Evolutionary conservation across 1,284 basidiomycete genomes (phyloP).

Genomic region (Cerioporus squamosus): DNA sequence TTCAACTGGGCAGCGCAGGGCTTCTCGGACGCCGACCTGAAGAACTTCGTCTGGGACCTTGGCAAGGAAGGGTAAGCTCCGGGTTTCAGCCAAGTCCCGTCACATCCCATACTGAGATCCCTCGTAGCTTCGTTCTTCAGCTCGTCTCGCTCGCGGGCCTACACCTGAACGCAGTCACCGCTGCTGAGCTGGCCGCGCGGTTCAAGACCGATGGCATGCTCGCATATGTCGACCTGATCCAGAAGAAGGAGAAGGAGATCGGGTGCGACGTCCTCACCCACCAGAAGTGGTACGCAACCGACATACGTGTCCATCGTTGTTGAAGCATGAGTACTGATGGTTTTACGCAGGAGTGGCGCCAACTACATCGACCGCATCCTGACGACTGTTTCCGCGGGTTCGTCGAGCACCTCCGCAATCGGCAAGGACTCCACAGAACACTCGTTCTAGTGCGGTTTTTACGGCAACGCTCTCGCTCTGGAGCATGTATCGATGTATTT

Average conservation of each 20-base stretch:
- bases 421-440: constrained; percentile 90
- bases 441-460: constrained; percentile 51
- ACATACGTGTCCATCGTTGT: not conserved
- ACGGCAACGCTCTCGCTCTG: not conserved
- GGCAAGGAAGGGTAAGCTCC: constrained; percentile 80
- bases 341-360: constrained; percentile 72
- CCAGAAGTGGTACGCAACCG: constrained; percentile 73
- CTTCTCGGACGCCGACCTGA: constrained; percentile 77
- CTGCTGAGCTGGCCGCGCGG: constrained; percentile 74
- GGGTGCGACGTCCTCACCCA: constrained; percentile 93
- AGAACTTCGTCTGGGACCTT: constrained; percentile 91
- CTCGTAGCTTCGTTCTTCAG: constrained; percentile 76
- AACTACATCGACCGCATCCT: constrained; percentile 86
- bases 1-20: constrained; percentile 93
- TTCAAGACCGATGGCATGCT: constrained; percentile 89
- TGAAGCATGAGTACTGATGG: no score
- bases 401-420: constrained; percentile 79
- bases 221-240: constrained; percentile 84
- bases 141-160: constrained; percentile 88
- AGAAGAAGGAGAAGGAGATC: constrained; percentile 88
- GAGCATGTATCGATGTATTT: not conserved
- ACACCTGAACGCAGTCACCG: constrained; percentile 83
- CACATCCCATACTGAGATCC: not conserved
- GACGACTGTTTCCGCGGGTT: constrained; percentile 79
- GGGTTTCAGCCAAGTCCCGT: not conserved